Percentiles rank a stretch among this genome's conserved stretches.
phyloP scores from a whole-genome alignment of 1,284 basidiomycete species.

The Fistulina hepatica region DNA sequence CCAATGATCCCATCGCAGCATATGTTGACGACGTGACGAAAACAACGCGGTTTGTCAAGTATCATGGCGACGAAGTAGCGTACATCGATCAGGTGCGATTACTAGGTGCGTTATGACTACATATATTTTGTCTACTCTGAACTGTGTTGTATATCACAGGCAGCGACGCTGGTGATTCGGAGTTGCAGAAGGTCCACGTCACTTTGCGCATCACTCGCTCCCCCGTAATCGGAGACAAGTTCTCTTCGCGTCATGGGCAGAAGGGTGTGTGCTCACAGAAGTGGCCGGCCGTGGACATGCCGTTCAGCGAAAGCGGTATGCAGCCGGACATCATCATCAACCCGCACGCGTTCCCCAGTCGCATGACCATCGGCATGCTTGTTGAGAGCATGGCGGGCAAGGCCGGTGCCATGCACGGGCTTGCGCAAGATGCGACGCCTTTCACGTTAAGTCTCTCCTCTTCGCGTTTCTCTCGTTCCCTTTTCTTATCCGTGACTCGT shows the following conservation, averaged over 20 bases:
- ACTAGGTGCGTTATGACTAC: slow-evolving; percentile 54
- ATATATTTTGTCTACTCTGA: slow-evolving; percentile 1
- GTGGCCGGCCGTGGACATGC: slow-evolving; percentile 98
- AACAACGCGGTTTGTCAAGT: slow-evolving; percentile 82
- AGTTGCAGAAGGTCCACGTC: slow-evolving; percentile 90
- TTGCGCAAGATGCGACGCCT: slow-evolving; percentile 97
- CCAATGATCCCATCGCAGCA: slow-evolving; percentile 77
- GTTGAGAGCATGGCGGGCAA: slow-evolving; percentile 99
- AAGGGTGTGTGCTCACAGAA: slow-evolving; percentile 99
- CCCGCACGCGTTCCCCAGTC: slow-evolving; percentile 97
- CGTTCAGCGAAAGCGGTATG: slow-evolving; percentile 97
- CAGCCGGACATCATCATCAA: slow-evolving; percentile 99
- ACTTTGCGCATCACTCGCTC: slow-evolving; percentile 90
- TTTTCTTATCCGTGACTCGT: slow-evolving; percentile 4
- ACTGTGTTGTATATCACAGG: slow-evolving; percentile 32
- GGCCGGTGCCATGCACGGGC: slow-evolving; percentile 94
- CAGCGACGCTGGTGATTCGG: slow-evolving; percentile 76
- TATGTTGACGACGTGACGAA: slow-evolving; percentile 85
- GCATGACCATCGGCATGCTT: slow-evolving; percentile 99
- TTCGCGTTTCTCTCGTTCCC: background rate
- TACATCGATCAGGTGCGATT: slow-evolving; percentile 91
- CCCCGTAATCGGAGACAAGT: slow-evolving; percentile 99
- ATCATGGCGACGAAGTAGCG: slow-evolving; percentile 92
- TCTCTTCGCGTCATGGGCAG: slow-evolving; percentile 97
- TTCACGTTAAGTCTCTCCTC: slow-evolving; percentile 73